Base-by-base conservation (phyloP, 2,329 filamentous ascomycete genomes). In the Pseudocercospora musae region DNA sequence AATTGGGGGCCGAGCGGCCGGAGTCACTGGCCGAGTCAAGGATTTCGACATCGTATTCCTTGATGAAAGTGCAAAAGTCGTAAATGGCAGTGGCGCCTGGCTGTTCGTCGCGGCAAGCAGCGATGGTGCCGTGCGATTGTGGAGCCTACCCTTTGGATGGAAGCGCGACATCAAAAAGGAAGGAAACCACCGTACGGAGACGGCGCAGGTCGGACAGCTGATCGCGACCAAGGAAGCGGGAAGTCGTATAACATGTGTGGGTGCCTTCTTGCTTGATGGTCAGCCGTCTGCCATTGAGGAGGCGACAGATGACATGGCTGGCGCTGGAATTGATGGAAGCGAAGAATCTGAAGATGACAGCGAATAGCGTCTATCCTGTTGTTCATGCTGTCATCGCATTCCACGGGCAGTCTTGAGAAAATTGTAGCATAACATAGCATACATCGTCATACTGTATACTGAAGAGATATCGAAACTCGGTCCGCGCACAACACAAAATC, bases 191-290 rank as follows among this genome's bases (percentile, higher is more conserved):
- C n/a, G n/a, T n/a, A n/a, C n/a, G n/a, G n/a, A n/a, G 21, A 6
- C 18, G 9, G 2, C 42, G 15, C 82, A 86, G 65, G 76, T 90
- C 21, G 92, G 91, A 29, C 83, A 78, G 67, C 74, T 96, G 59
- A 74, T 96, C 49, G 92, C 88, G 15, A 87, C 85, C 31, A 95
- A 95, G 72, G 89, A 93, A 76, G 96, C 93, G 21, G 87, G 89
- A 50, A 93, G 94, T 74, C 83, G 95, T 60, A 92, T 98, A 68
- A 98, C 93, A 40, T 98, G 95, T 74, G 74, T 98, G 71, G 87
- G 87, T 70, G 89, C 89, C 21, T 98, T 96, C 79, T 80, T 91
- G 66, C 96, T 98, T 91, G 73, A 75, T 59, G 73, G 71, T 13
- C 68, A 70, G 53, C 63, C 58, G 46, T 25, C 20, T 15, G 52